These are phyloP conservation scores for Bertia moriformis DNA, from an alignment of 2,329 filamentous ascomycete species.

Conservation along the genomic window DNA sequence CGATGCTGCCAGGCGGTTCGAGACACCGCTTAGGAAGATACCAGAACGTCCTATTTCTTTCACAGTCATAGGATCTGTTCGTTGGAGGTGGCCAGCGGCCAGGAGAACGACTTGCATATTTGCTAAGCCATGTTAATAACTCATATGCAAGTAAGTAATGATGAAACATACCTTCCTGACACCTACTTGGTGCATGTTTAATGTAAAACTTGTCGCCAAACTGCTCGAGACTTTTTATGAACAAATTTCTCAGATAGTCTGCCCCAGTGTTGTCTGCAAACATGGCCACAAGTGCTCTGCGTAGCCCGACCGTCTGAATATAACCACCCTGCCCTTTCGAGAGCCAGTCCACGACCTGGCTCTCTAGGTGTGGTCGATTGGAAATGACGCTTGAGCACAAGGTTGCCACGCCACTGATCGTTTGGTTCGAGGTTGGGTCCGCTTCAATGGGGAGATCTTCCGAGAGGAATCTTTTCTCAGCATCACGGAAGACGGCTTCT, in stretches of 20 bases:
- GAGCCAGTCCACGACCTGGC: neutral
- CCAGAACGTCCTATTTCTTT: neutral
- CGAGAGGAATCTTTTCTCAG: neutral
- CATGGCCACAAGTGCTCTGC: neutral
- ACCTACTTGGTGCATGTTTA: neutral
- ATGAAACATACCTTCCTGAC: neutral
- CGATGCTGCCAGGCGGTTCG: neutral
- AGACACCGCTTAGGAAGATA: neutral
- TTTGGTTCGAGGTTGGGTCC: neutral
- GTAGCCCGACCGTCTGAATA: neutral
- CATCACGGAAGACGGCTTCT: neutral
- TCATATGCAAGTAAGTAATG: neutral
- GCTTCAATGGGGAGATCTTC: neutral
- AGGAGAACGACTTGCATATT: neutral
- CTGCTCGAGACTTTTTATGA: neutral
- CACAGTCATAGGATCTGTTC: neutral
- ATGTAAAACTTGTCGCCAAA: neutral
- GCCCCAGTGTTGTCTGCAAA: neutral
- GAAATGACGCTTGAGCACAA: slow-evolving; percentile 1
- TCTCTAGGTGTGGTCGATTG: neutral
- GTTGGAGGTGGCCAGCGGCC: neutral
- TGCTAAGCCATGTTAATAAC: neutral
- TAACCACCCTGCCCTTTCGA: neutral
- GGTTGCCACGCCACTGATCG: neutral
- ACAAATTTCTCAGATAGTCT: neutral